Evolutionary conservation across 352 stramenopile species (phyloP).

Genomic region (Aphanomyces euteiches): DNA sequence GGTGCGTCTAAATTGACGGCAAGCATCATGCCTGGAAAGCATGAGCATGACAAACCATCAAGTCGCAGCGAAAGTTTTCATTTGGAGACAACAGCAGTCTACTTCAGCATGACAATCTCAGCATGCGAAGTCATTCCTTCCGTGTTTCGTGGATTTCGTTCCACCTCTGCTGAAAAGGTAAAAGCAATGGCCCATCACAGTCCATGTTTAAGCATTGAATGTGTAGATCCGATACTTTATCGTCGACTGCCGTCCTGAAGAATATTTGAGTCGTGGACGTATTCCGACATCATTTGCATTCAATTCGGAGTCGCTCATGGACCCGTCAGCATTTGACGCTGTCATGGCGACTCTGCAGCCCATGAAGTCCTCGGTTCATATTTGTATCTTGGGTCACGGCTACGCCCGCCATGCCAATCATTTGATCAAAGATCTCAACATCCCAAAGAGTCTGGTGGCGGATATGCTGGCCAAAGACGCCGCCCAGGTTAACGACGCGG

Average conservation of each 20-base stretch:
- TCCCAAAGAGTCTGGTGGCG: constrained; percentile 43
- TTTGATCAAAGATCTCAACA: constrained; percentile 30
- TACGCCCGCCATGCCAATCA: constrained; percentile 38
- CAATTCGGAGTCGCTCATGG: constrained; percentile 57
- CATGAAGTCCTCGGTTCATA: constrained; percentile 60
- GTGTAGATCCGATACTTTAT: constrained; percentile 70
- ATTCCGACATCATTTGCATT: constrained; percentile 77
- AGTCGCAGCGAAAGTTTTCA: constrained; percentile 30
- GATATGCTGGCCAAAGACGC: constrained; percentile 62
- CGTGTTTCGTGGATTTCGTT: constrained; percentile 70
- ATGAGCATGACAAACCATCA: background rate
- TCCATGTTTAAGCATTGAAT: constrained; percentile 16
- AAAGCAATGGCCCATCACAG: background rate
- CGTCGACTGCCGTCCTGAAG: constrained; percentile 58
- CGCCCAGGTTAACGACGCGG: constrained; percentile 56
- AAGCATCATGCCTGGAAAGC: constrained; percentile 15
- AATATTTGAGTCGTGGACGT: constrained; percentile 46
- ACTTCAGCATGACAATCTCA: constrained; percentile 55
- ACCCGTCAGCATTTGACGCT: constrained; percentile 52
- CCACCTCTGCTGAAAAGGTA: constrained; percentile 32
- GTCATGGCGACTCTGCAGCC: constrained; percentile 62
- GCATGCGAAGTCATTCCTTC: constrained; percentile 58
- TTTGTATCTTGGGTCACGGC: constrained; percentile 78
- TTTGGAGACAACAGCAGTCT: constrained; percentile 35
- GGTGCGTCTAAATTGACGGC: constrained; percentile 24